A percentile compares a stretch with the other conserved stretches of the same genome.
Conservation (phyloP, 805 yeast genomes). For the Sugiyamaella boreocaroliniensis region DNA sequence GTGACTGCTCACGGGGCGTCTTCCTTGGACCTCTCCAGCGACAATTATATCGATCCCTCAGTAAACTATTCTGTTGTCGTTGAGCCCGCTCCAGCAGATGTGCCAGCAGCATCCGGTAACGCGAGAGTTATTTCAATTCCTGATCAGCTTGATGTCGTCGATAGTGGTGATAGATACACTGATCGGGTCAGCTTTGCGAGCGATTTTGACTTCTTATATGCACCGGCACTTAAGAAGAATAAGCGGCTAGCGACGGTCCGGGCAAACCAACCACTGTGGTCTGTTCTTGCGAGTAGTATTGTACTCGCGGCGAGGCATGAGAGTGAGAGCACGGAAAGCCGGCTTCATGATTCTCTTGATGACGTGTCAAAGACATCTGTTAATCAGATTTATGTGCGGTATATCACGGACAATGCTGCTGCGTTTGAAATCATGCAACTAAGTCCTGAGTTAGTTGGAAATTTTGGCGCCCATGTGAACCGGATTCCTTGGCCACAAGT, state of each 20-base stretch:
- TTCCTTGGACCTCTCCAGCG: constrained; percentile 14
- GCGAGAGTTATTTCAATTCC: constrained; percentile 5
- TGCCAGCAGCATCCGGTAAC: background rate
- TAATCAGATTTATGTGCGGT: constrained; percentile 20
- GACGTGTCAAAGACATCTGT: constrained; percentile 2
- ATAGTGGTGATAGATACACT: constrained; percentile 5
- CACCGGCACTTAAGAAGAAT: constrained; percentile 23
- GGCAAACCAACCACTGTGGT: constrained; percentile 32
- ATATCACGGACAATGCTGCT: constrained; percentile 28
- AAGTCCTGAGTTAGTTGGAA: constrained; percentile 28
- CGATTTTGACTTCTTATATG: constrained; percentile 18
- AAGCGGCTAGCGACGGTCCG: constrained; percentile 23
- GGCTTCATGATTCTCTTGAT: background rate
- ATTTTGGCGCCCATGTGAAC: constrained; percentile 40
- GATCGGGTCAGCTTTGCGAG: constrained; percentile 1
- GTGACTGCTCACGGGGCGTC: constrained; percentile 13
- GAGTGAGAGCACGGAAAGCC: constrained; percentile 2
- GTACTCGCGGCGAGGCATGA: constrained; percentile 31
- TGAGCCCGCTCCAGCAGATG: background rate
- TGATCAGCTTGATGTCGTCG: background rate
- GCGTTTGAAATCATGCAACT: constrained; percentile 27
- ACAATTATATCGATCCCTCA: constrained; percentile 1
- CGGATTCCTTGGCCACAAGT: constrained; percentile 68
- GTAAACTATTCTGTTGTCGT: background rate
- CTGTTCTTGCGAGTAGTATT: constrained; percentile 29